Evolutionary conservation across 768 basidiomycete genomes (phyloP), one percentile per base, ranked within the genome.

Genomic region (Myochromella boudieri): DNA sequence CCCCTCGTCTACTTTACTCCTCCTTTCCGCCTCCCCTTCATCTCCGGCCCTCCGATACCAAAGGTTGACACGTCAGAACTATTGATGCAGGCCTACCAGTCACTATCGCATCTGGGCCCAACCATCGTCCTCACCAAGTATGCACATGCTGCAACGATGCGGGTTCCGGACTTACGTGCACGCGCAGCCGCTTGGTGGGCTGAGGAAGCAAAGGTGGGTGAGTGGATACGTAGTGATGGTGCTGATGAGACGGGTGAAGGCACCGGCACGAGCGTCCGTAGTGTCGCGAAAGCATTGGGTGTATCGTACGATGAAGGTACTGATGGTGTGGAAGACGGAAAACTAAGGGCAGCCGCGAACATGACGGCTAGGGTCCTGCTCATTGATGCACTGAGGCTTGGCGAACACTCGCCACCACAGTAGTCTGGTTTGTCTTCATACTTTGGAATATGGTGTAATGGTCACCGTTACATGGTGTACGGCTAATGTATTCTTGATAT

Each of bases 121-220:
- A 71, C 78, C 0, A 60, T 82, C 7, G 77, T 80, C 48, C 69
- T 83, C 29, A 64, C 82, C 46, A 79, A 79, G 55, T 78, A 81
- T 55, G 68, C 76, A 2, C 75, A 72, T 34, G 81, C 77, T 29
- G 78, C 84, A 2, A 65, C 80, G 21, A 71, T 82, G 73, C 78
- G 87, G 26, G 57, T 69, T 5, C 75, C 77, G 1, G 60, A 63
- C 22, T 66, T 81, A 10, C 75, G 79, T 7, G 66, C 65, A 8
- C 73, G 72, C n/a, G 71, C 76, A 0, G 59, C 56, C 1, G 63
- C 64, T 41, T 86, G 81, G 75, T 88, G 86, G 86, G 64, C 66
- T 3, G 69, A 65, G 25, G 76, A 85, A 57, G 72, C 73, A 36
- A 62, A 61, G 18, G 78, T 82, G 44, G 84, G 84, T 0, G 62